Evolutionary conservation across 805 yeast species (phyloP).

Genomic region (Yamadazyma laniorum): DNA sequence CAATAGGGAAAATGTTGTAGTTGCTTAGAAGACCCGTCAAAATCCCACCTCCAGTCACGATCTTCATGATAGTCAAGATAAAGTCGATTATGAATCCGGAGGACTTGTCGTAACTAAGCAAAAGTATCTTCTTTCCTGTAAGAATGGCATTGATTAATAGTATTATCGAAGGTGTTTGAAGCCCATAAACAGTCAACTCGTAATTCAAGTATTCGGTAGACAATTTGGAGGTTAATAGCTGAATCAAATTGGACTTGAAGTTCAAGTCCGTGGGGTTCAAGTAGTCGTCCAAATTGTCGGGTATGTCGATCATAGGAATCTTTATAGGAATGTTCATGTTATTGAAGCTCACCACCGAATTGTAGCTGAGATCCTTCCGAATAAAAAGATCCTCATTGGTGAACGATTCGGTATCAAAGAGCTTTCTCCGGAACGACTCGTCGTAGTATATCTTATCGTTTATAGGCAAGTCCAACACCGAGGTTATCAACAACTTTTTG

Average conservation of each 20-base stretch:
- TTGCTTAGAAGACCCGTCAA: constrained; percentile 37
- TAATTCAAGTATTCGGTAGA: constrained; percentile 36
- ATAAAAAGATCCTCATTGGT: constrained; percentile 36
- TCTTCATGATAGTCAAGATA: constrained; percentile 37
- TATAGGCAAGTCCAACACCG: constrained; percentile 42
- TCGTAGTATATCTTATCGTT: constrained; percentile 41
- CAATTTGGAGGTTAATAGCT: constrained; percentile 33
- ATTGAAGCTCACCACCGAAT: constrained; percentile 36
- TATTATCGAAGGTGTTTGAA: constrained; percentile 48
- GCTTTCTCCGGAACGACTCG: constrained; percentile 34
- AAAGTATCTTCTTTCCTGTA: constrained; percentile 39
- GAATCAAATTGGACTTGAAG: constrained; percentile 38
- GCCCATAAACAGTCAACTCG: constrained; percentile 53
- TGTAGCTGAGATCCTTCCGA: constrained; percentile 43
- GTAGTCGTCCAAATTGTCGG: constrained; percentile 45
- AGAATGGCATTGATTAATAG: constrained; percentile 36
- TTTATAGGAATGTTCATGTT: constrained; percentile 45
- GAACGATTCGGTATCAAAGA: constrained; percentile 27
- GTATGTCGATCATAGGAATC: constrained; percentile 40
- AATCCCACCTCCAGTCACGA: constrained; percentile 44
- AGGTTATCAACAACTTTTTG: constrained; percentile 39
- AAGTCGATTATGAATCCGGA: constrained; percentile 42
- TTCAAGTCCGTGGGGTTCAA: constrained; percentile 45
- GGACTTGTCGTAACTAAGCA: constrained; percentile 39
- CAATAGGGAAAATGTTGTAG: constrained; percentile 52